phyloP scores from a whole-genome alignment of 179 eudicot genomes.

The Heliamphora pulchella region DNA sequence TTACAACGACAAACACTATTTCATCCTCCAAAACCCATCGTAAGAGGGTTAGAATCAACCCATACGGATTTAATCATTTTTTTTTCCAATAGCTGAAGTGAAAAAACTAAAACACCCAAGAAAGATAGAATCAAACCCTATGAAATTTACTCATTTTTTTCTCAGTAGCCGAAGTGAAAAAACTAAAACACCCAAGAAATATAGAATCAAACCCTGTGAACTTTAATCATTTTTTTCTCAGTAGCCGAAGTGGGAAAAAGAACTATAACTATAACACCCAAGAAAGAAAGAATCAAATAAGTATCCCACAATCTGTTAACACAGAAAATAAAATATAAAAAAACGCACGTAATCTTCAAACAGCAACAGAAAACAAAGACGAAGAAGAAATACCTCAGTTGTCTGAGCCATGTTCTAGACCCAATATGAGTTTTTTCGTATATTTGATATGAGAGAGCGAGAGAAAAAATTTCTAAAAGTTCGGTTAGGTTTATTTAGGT shows the following conservation, averaged over 20 bases:
- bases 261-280: neutral
- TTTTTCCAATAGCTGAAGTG: neutral
- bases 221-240: neutral
- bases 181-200: neutral
- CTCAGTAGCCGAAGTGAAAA: neutral
- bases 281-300: neutral
- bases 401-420: constrained; percentile 13
- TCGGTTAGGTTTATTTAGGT: too few relatives aligned
- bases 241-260: neutral
- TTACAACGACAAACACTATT: too few relatives aligned
- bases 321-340: neutral
- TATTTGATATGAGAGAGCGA: too few relatives aligned
- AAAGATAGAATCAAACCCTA: neutral
- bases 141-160: neutral
- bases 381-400: constrained; percentile 11
- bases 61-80: neutral
- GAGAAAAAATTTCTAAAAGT: too few relatives aligned
- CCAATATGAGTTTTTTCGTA: neutral
- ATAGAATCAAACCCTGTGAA: neutral
- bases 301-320: too few relatives aligned
- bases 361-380: neutral
- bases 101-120: neutral
- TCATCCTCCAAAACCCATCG: neutral
- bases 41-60: neutral
- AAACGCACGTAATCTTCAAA: neutral